phyloP scores from a whole-genome alignment of 768 basidiomycete species.

The Mycena maculata region DNA sequence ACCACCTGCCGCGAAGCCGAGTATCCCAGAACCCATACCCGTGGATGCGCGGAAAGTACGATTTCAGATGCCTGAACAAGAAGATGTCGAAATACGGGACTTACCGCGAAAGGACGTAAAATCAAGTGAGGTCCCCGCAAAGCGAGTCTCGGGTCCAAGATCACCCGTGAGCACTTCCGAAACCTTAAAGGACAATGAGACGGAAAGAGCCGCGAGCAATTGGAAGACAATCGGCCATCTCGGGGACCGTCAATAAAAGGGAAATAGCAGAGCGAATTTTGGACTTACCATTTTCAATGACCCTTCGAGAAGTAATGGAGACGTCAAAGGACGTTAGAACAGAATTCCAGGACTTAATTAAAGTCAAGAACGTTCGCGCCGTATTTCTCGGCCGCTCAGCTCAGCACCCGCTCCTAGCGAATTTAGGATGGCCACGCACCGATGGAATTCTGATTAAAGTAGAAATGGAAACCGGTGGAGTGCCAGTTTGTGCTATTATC shows the following conservation, averaged over 20 bases:
- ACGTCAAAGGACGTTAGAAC: background rate
- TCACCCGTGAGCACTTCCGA: too few relatives aligned
- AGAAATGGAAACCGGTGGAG: background rate
- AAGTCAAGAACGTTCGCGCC: background rate
- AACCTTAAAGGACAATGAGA: too few relatives aligned
- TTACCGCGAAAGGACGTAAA: background rate
- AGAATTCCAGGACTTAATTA: background rate
- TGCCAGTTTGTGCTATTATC: background rate
- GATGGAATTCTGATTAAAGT: background rate
- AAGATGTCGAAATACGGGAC: background rate
- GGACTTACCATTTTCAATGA: background rate
- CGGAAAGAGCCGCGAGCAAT: background rate
- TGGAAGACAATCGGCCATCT: background rate
- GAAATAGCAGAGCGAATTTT: background rate
- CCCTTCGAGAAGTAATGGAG: background rate
- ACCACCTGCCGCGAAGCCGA: too few relatives aligned
- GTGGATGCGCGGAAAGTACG: background rate
- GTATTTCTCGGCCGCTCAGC: background rate
- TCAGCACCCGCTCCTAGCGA: background rate
- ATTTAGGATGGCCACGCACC: background rate
- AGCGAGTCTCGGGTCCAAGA: too few relatives aligned
- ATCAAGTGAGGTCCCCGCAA: background rate
- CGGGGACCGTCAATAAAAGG: background rate
- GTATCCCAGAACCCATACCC: background rate
- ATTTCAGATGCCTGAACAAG: background rate